A percentile compares a stretch with the other conserved stretches of the same genome.
Conservation (phyloP, 2,329 filamentous ascomycete genomes). For the Nothophaeocryptopus gaeumannii region DNA sequence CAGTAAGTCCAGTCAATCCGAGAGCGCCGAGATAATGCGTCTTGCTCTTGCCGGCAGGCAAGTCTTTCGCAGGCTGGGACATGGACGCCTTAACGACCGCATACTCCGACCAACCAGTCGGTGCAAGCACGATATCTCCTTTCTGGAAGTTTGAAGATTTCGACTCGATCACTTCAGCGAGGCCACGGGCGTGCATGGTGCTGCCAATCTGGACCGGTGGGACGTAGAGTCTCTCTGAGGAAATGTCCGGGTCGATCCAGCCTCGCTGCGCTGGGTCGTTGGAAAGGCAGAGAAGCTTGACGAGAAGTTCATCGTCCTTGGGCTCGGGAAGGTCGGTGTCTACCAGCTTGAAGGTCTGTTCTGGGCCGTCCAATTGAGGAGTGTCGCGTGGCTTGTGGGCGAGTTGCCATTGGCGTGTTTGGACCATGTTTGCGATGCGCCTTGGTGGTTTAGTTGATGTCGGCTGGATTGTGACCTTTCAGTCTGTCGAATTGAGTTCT, state of each 20-base stretch:
- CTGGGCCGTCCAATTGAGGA: constrained; percentile 38
- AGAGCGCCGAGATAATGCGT: constrained; percentile 50
- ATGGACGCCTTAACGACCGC: constrained; percentile 36
- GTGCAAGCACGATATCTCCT: constrained; percentile 38
- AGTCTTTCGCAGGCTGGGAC: constrained; percentile 21
- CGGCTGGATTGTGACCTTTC: no score
- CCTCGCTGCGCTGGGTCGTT: constrained; percentile 55
- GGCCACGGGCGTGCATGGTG: constrained; percentile 38
- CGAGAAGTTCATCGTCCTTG: constrained; percentile 43
- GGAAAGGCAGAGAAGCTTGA: constrained; percentile 49
- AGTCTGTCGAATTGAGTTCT: no score
- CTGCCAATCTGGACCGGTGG: constrained; percentile 44
- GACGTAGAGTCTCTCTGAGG: constrained; percentile 46
- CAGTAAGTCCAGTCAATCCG: constrained; percentile 44
- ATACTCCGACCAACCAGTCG: constrained; percentile 44
- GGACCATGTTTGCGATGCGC: constrained; percentile 56
- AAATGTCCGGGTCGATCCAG: constrained; percentile 44
- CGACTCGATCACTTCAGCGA: constrained; percentile 41
- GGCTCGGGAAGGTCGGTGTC: constrained; percentile 27
- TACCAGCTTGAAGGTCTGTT: constrained; percentile 42
- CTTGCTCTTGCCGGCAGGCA: constrained; percentile 36
- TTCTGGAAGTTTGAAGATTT: constrained; percentile 32
- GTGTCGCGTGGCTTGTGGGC: constrained; percentile 39
- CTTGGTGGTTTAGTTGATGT: no score
- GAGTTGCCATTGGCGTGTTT: constrained; percentile 45